Base-by-base conservation (phyloP, 2,329 filamentous ascomycete genomes). In the Coccinonectria pachysandricola region DNA sequence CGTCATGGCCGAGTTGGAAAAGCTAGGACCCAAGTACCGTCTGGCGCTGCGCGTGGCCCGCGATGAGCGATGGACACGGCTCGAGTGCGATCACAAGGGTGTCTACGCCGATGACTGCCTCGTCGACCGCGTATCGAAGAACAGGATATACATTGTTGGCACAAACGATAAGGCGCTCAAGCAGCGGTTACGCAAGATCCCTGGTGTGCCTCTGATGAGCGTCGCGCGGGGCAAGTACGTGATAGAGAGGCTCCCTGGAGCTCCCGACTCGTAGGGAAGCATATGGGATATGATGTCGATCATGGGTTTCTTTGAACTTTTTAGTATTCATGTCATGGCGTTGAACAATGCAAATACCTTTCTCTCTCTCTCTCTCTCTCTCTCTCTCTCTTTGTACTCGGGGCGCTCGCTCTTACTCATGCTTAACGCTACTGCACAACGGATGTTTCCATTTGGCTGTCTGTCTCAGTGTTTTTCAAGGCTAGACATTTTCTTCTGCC, bases 141-240 rank as follows among this genome's bases (percentile, higher is more conserved):
- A 77, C 47, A 72, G 79, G 49, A 76, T 86, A 42, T 86, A 86
- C 52, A 79, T 86, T 45, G 78, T 85, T 23, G 82, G 75, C 15
- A 86, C 75, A 22, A 79, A 80, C 48, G 79, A 83, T 67, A 70
- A 81, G 41, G 82, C 86, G 42, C 59, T 92, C 33, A 91, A 92
- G 62, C 68, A 85, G 49, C 65, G 87, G 31, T 68, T 94, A 45
- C 68, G 87, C 37, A 95, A 94, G 61, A 54, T 65, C 21, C 57
- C 59, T 20, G 65, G 68, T 54, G 75, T 81, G 31, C 78, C 78
- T 14, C 74, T 83, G 43, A 69, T 94, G 65, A 85, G 77, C 47
- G 84, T 91, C 15, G 82, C 80, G 5, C 72, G 83, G 47, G 85
- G 83, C 23, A 95, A 95, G 57, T 96, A 95, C 57, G 79, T 88